Evolutionary conservation across 2,329 filamentous ascomycete genomes (phyloP).

Genomic region (Elsinoe necatrix): DNA sequence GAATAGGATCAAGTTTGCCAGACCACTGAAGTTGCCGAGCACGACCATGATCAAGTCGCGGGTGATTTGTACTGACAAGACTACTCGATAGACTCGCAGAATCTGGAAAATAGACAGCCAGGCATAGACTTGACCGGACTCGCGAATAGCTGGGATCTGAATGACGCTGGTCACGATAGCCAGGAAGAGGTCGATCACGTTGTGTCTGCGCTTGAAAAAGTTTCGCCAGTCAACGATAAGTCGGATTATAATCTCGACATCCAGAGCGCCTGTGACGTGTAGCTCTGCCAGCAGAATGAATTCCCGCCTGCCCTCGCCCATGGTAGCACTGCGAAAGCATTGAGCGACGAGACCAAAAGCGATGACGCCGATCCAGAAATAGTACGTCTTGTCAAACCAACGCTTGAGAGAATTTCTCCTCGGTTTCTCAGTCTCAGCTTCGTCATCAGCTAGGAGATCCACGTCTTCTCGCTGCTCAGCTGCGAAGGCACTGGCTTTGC

Average conservation of each 20-base stretch:
- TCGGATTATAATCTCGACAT: constrained; percentile 74
- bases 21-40: constrained; percentile 82
- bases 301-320: constrained; percentile 51
- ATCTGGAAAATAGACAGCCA: constrained; percentile 95
- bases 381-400: constrained; percentile 63
- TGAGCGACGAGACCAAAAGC: constrained; percentile 71
- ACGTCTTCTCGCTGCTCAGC: constrained; percentile 46
- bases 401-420: constrained; percentile 52
- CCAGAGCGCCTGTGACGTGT: constrained; percentile 66
- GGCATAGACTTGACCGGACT: constrained; percentile 63
- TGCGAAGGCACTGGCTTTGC: constrained; percentile 86
- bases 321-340: constrained; percentile 64
- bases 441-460: constrained; percentile 29
- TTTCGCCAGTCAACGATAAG: constrained; percentile 69
- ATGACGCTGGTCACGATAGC: constrained; percentile 78
- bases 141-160: constrained; percentile 69
- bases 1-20: constrained; percentile 89
- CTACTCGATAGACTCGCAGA: constrained; percentile 80
- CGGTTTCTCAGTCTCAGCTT: constrained; percentile 31
- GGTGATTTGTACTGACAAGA: constrained; percentile 80
- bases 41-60: constrained; percentile 78
- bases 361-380: constrained; percentile 75
- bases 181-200: constrained; percentile 71
- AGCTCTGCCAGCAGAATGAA: constrained; percentile 69
- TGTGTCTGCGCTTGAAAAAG: constrained; percentile 66